Base-by-base conservation (phyloP, 768 basidiomycete genomes). In the Asterophora parasitica region DNA sequence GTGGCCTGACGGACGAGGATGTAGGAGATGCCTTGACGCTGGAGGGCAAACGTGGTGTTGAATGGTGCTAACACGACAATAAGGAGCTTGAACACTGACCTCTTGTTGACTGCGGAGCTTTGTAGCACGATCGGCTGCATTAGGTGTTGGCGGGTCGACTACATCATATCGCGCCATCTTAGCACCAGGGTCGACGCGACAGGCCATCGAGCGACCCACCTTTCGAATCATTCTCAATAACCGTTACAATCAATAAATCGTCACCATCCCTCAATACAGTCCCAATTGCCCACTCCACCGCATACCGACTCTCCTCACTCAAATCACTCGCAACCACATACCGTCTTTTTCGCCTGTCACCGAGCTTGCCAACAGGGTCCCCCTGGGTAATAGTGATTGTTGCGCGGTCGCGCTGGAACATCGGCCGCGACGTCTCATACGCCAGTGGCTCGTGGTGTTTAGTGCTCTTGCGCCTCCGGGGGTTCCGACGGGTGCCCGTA, bases 261-360 rank as follows among this genome's bases (percentile, higher is more conserved):
- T 99, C 96, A 2, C 95, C 95, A 65, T 97, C 93, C 52, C 93
- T 72, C 51, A 96, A 70, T 2, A 97, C 95, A 0, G 95, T 97
- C 2, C 94, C 95, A 46, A 98, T 94, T 8, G 89, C 92, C 96
- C 95, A 99, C 65, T 98, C 94, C 5, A 98, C 81, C 0, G 96
- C 96, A 65, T 94, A 99, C 28, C 86, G 75, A 65, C 83, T 86
- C 69, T 99, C 95, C 55, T 96, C 91, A 51, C 88, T 92, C 58
- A 98, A 63, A 76, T 99, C 96, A 60, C 92, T 96, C 4, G 93
- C 88, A 16, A 98, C 85, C 9, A 96, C 74, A 65, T 97, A 99
- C 51, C 79, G 76, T 54, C 79, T 74, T 53, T 78, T 75, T 61
- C 79, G 78, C 6, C 81, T 73, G 15, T 65, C 71, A 36, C 72